phyloP scores from a whole-genome alignment of 176 grass and related monocot genomes.

The Chrysopogon serrulatus region DNA sequence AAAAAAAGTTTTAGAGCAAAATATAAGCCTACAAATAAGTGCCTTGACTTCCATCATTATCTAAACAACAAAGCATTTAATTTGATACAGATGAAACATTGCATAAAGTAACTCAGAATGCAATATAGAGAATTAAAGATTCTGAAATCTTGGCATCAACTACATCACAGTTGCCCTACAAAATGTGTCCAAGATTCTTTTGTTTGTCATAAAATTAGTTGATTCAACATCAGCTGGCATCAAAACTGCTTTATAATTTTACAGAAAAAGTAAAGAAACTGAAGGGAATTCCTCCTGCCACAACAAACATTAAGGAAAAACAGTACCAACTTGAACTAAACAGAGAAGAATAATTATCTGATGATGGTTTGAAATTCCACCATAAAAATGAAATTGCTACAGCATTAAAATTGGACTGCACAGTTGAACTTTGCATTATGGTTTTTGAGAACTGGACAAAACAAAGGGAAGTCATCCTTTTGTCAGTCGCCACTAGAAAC shows the following conservation, averaged over 20 bases:
- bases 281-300: not conserved
- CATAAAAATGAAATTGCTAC: not conserved
- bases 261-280: not conserved
- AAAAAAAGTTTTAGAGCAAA: not conserved
- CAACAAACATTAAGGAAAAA: not conserved
- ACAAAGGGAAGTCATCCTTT: not conserved
- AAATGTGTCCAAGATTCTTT: not conserved
- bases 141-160: not conserved
- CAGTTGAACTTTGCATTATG: not conserved
- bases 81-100: not conserved
- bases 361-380: not conserved
- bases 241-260: not conserved
- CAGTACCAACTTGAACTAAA: not conserved
- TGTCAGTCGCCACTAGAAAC: not conserved
- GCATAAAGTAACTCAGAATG: not conserved
- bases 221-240: not conserved
- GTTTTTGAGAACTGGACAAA: not conserved
- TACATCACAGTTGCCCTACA: not conserved
- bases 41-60: not conserved
- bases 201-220: not conserved
- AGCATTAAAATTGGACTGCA: not conserved
- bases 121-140: conserved; percentile 10
- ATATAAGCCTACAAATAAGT: not conserved
- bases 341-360: not conserved
- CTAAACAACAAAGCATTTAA: not conserved